Conservation (phyloP, 2,329 filamentous ascomycete species). For the Drechslerella dactyloides region DNA sequence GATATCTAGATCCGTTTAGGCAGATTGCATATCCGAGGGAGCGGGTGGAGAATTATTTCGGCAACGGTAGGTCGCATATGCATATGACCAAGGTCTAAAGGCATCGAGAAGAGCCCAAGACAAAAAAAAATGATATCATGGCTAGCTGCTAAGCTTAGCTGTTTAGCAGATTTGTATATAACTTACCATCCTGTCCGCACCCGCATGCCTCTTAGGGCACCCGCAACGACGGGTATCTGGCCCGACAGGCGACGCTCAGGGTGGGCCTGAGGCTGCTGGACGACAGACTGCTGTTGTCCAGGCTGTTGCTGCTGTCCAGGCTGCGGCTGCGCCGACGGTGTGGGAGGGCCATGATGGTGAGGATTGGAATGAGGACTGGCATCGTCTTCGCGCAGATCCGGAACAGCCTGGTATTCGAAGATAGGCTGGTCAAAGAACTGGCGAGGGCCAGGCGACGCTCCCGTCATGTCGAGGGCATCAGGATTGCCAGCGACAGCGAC, state of each 20-base stretch:
- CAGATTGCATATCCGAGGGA: conserved; percentile 24
- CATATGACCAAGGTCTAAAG: neutral
- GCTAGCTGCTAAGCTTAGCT: neutral
- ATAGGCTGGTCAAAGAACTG: conserved; percentile 51
- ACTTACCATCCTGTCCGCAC: conserved; percentile 50
- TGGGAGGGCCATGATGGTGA: conserved; percentile 37
- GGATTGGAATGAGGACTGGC: conserved; percentile 34
- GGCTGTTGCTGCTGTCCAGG: conserved; percentile 17
- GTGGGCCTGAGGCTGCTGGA: conserved; percentile 14
- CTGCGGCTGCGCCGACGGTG: conserved; percentile 40
- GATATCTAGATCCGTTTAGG: conserved; percentile 38
- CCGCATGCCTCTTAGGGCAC: conserved; percentile 48
- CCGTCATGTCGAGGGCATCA: conserved; percentile 48
- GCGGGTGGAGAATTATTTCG: conserved; percentile 22
- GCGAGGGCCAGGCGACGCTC: conserved; percentile 42
- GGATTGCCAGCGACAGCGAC: conserved; percentile 47
- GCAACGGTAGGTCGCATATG: conserved; percentile 11
- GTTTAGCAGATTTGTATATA: neutral
- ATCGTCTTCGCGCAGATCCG: conserved; percentile 46
- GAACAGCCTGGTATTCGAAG: conserved; percentile 48
- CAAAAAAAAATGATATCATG: neutral
- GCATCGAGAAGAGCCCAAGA: neutral
- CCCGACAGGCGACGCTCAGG: conserved; percentile 47
- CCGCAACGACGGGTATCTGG: conserved; percentile 49
- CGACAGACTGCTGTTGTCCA: conserved; percentile 21